Conservation (phyloP, 2,329 filamentous ascomycete species). For the Zymoseptoria brevis region DNA sequence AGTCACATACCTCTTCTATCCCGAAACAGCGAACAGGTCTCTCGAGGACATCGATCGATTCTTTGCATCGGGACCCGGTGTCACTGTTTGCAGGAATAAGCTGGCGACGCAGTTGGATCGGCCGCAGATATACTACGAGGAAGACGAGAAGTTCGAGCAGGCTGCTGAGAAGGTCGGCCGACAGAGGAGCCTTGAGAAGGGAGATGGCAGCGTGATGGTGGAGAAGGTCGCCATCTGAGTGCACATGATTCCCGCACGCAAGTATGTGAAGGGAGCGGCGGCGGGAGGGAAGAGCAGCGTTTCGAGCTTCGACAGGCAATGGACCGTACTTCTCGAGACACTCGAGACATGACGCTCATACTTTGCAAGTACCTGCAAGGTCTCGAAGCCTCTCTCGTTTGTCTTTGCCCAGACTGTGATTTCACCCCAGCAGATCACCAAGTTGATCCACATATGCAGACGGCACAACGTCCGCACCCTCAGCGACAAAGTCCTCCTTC, state of each 20-base stretch:
- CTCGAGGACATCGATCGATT: constrained; percentile 35
- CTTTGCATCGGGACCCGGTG: constrained; percentile 24
- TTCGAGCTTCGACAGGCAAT: neutral
- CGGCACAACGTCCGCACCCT: constrained; percentile 62
- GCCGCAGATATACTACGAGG: constrained; percentile 15
- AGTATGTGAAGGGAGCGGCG: neutral
- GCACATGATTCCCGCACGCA: neutral
- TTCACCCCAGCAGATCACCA: constrained; percentile 56
- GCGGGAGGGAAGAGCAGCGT: neutral
- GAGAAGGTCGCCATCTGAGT: constrained; percentile 8
- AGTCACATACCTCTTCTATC: constrained; percentile 45
- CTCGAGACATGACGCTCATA: neutral
- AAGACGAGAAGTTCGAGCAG: constrained; percentile 16
- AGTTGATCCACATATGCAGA: constrained; percentile 77
- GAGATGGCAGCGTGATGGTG: constrained; percentile 16
- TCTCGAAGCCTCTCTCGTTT: neutral
- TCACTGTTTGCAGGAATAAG: constrained; percentile 14
- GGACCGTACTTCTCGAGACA: neutral
- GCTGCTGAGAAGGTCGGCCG: constrained; percentile 6
- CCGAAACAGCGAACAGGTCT: constrained; percentile 44
- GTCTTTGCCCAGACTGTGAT: neutral
- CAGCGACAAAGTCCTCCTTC: constrained; percentile 72
- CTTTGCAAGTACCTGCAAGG: neutral
- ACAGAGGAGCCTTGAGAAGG: constrained; percentile 4
- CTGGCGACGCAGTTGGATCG: constrained; percentile 16